Evolutionary conservation across 768 basidiomycete species (phyloP), one percentile per base, ranked within the genome.

Genomic region (Xanthoconium purpureum): DNA sequence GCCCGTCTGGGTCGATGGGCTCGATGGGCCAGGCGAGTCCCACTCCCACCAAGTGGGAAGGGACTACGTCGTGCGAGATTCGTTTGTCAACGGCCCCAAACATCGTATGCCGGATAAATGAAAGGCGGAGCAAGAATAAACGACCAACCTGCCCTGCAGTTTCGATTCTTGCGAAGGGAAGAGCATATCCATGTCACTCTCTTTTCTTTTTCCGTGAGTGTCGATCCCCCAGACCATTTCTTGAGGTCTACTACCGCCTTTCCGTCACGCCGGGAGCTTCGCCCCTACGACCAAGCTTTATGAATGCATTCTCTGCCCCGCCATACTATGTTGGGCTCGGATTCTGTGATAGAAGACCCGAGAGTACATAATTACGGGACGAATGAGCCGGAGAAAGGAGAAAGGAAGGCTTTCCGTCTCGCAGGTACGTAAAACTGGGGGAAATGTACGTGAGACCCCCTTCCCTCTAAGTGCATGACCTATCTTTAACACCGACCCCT

Each of bases 81-180:
- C 59, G 57, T 63, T 63, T 66, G 61, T 20, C 59, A 32, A 50
- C 40, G 24, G 10, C 42, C 54, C 47, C 61, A 66, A 67, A 60
- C 48, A 61, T 57, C 51, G 17, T 53, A 18, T 38, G 50, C 44
- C 43, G 45, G 42, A 63, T 53, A 59, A 63, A 57, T 53, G 46
- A 43, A 39, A 33, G 35, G n/a, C 12, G 7, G 6, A 43, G 24
- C 37, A n/a, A 40, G 50, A 42, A 28, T 39, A 56, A 33, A 20
- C 30, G 37, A 20, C 48, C 18, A 14, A 17, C 44, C 15, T 35
- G 28, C 54, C 37, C 35, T 42, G 50, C 42, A 3, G 29, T 45
- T n/a, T 61, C 35, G 47, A 60, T 45, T 30, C 20, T 20, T 50
- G 37, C 37, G 44, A 24, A 24, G 24, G 24, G 24, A 24, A 24